Evolutionary conservation across 2,329 filamentous ascomycete species (phyloP), one percentile per base, ranked within the genome.

Genomic region (Colletotrichum nymphaeae): DNA sequence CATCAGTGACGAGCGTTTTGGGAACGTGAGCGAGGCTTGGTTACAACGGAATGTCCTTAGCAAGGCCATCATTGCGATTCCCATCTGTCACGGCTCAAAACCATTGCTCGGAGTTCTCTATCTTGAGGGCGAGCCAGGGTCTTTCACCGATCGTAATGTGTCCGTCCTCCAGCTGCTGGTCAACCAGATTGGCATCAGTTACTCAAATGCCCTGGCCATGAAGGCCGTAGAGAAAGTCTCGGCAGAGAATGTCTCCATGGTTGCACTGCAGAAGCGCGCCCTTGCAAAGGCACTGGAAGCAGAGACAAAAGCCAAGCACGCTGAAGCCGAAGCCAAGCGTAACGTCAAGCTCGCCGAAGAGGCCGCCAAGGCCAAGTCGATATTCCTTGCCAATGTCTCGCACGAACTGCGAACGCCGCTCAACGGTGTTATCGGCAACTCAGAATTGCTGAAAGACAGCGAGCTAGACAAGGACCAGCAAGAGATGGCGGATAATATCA

Each of bases 371-470:
- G 94, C 93, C 52, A 96, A 96, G 81, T 93, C 92, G 2, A 94
- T 95, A 70, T 96, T 96, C 83, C 84, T 94, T 57, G 92, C 93
- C 53, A 94, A 94, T 75, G 94, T 96, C 76, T 95, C 93, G 2
- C 94, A 96, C 81, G 94, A 96, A 82, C 84, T 96, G 71, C 91
- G 93, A 59, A 95, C 93, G 1, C 95, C 95, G 0, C 91, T 97
- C 63, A 95, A 96, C 71, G 95, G 95, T 35, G 94, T 97, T 9
- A 95, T 97, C 78, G 95, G 95, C 59, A 97, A 97, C 86, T 94
- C 93, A 12, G 95, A 97, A 81, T 88, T 97, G 19, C 83, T 97
- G 8, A 88, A 94, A 60, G 94, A 97, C 78, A 95, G 93, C 77
- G 85, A 89, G 26, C 85, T 97, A 66, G 91, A 93, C 76, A 89